Base-by-base conservation (phyloP, 2,329 filamentous ascomycete genomes). In the Talaromyces sp. region DNA sequence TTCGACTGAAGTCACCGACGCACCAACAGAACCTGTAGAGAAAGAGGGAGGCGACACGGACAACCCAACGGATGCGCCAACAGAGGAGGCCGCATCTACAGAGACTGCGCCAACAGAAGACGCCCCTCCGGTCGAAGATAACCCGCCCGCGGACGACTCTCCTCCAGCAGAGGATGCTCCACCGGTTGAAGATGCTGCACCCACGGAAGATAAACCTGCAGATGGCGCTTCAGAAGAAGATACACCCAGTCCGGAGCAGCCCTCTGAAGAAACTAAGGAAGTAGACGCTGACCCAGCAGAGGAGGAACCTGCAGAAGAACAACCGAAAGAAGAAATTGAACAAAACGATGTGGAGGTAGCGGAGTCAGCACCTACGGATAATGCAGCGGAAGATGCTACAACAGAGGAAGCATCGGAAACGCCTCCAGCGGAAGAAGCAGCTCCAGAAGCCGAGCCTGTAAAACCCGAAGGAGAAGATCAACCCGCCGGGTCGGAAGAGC, bases 51-150 rank as follows among this genome's bases (percentile, higher is more conserved):
- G 17, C 15, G 40, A 37, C n/a, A 21, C 19, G 3, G 35, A 50
- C 22, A 50, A 33, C 13, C 35, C 54, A 19, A 21, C 33, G 19
- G 33, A 25, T 2, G 48, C 33, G 7, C 35, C 65, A 53, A 40
- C 55, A 25, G 61, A 61, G 54, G 62, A 53, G 21, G 17, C 45
- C 6, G 19, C 46, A 17, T 17, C 15, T 22, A 10, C 43, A 54
- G 59, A 61, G 52, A 58, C 60, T 31, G 50, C 61, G 15, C 43
- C 62, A 10, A 51, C 51, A 46, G 64, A 67, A 59, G 61, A 66
- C 17, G 28, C 56, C 19, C 56, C 64, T 36, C 17, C 45, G 33
- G 50, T 53, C 15, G 62, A 64, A 46, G 61, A 64, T 19, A 9
- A 48, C 21, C 31, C 57, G 5, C 45, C 25, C 45, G 33, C 51